A percentile compares a stretch with the other conserved stretches of the same genome.
These are phyloP conservation scores for Tothia fuscella DNA, from an alignment of 2,329 filamentous ascomycete genomes.

Conservation along the genomic window DNA sequence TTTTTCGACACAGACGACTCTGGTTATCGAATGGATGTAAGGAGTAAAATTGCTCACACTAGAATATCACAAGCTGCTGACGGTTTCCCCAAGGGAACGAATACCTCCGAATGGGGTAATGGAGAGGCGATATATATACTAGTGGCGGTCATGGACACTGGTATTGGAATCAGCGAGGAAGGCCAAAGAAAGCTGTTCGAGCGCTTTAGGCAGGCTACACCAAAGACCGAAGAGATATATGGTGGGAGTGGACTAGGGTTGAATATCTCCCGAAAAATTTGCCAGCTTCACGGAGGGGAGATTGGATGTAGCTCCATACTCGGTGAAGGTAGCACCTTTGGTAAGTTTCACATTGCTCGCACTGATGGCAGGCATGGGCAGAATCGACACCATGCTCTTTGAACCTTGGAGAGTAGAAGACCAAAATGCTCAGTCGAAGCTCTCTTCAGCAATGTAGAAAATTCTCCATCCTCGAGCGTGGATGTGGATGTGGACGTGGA, in stretches of 20 bases:
- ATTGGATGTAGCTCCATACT: conserved; percentile 51
- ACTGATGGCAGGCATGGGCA: no score
- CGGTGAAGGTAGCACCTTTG: conserved; percentile 51
- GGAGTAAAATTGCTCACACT: background rate
- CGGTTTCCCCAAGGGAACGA: conserved; percentile 19
- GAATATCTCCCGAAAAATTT: conserved; percentile 55
- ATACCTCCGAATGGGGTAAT: conserved; percentile 25
- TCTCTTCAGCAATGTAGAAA: no score
- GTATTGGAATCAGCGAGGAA: conserved; percentile 30
- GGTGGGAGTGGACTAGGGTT: conserved; percentile 59
- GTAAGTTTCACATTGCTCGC: no score
- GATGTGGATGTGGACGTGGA: no score
- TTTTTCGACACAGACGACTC: conserved; percentile 28
- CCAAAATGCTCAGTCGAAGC: no score
- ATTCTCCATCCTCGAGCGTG: no score
- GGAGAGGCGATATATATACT: conserved; percentile 33
- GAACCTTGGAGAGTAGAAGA: no score
- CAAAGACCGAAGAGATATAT: conserved; percentile 51
- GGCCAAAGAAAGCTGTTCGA: conserved; percentile 42
- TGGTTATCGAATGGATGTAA: conserved; percentile 25
- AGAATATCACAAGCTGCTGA: background rate
- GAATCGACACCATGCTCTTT: no score
- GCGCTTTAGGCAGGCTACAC: conserved; percentile 56
- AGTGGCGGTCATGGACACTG: conserved; percentile 54
- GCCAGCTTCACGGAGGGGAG: conserved; percentile 57